A percentile compares a stretch with the other conserved stretches of the same genome.
Conservation (phyloP, 176 grass and related monocot species). For the Hyparrhenia diplandra region DNA sequence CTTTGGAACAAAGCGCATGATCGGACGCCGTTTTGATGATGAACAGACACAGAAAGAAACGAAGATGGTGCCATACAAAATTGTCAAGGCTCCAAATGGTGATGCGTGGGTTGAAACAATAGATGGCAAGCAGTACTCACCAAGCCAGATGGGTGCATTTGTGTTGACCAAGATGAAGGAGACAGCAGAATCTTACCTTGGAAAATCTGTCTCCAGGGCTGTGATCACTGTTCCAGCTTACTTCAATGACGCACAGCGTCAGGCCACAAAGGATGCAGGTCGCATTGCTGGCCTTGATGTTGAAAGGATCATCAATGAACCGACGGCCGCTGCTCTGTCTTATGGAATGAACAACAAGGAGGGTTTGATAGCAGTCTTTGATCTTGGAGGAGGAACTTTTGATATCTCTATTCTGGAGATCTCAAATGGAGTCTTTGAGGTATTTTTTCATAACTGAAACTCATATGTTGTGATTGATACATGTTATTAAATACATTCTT, state of each 20-base stretch:
- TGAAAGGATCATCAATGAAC: constrained; percentile 28
- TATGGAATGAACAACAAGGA: constrained; percentile 32
- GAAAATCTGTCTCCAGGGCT: constrained; percentile 18
- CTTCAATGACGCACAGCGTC: constrained; percentile 24
- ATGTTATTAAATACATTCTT: not conserved
- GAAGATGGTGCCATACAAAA: constrained; percentile 29
- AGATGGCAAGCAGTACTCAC: constrained; percentile 17
- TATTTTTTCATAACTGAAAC: not conserved
- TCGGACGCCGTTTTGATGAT: constrained; percentile 22
- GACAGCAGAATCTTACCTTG: constrained; percentile 26
- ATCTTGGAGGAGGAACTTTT: constrained; percentile 28
- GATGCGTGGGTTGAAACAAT: constrained; percentile 24
- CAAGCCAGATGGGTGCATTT: constrained; percentile 22
- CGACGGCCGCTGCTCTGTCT: constrained; percentile 17
- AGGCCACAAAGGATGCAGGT: constrained; percentile 24
- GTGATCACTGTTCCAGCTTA: constrained; percentile 22
- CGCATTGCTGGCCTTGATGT: constrained; percentile 19
- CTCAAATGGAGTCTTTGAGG: constrained; percentile 29
- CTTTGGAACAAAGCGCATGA: constrained; percentile 25
- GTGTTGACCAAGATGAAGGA: constrained; percentile 35
- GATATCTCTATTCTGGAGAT: constrained; percentile 27
- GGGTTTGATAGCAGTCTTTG: constrained; percentile 21
- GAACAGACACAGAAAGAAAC: constrained; percentile 15
- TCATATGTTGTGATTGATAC: not conserved
- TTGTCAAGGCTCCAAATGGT: constrained; percentile 15